These are phyloP conservation scores for Calonectria ilicicola DNA, from an alignment of 2,329 filamentous ascomycete species.

Conservation along the genomic window DNA sequence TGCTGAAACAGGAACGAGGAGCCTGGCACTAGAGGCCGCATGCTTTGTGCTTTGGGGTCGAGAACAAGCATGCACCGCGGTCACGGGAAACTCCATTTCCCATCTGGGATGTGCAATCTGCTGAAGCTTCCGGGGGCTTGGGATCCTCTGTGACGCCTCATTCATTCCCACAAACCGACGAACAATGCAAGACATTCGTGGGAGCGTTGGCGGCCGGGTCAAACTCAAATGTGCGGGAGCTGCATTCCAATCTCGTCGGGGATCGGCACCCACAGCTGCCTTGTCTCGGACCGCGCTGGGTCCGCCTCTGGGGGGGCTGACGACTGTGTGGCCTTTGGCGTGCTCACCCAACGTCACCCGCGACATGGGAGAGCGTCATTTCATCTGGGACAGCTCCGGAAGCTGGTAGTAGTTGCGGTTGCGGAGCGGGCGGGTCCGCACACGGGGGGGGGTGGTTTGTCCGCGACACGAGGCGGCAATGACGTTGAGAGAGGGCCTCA, in stretches of 20 bases:
- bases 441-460: neutral
- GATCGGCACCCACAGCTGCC: neutral
- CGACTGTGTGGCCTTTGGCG: neutral
- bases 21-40: neutral
- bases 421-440: neutral
- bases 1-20: conserved; percentile 3
- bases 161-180: neutral
- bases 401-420: neutral
- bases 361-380: neutral
- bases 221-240: conserved; percentile 7
- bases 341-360: neutral
- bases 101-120: neutral
- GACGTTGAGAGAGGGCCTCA: neutral
- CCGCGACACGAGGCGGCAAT: neutral
- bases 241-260: conserved; percentile 3
- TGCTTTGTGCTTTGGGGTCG: neutral
- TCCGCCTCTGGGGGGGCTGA: neutral
- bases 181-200: conserved; percentile 10
- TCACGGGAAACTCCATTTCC: neutral
- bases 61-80: neutral
- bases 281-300: conserved; percentile 4
- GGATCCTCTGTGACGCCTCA: neutral
- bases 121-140: conserved; percentile 1
- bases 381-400: neutral
- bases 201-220: conserved; percentile 2